Evolutionary conservation across 2,329 filamentous ascomycete species (phyloP), one percentile per base, ranked within the genome.

Genomic region (Cryphonectria radicalis): DNA sequence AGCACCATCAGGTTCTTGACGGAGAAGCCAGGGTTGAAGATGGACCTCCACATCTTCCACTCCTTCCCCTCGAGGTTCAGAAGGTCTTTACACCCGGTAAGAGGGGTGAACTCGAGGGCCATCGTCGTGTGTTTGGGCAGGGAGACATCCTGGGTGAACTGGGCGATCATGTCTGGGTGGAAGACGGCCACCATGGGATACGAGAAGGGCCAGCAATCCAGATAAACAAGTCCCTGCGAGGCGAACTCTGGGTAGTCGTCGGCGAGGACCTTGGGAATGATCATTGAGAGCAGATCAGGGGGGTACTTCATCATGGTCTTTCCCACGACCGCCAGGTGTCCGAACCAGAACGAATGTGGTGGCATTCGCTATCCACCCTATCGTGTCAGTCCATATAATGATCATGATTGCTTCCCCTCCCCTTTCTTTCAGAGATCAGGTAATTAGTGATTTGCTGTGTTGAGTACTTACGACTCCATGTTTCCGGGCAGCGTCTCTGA

Each of bases 1-100:
- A 82, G 72, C 0, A 77, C 77, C 64, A 80, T 75, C 42, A 83
- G 70, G 70, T 83, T 82, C 69, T 76, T 78, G 14, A 76, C 75
- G 0, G 79, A 78, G 73, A 83, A 83, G 7, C 81, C 81, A 4
- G 79, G 79, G 72, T 82, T 82, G 76, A 83, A 82, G 46, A 80
- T 73, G 53, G 73, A 74, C 66, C 81, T 75, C 74, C 77, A 77
- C 57, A 67, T 73, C 73, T 81, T 82, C 82, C 82, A 84, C 66
- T 80, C 77, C 19, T 76, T 74, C 3, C 83, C 82, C 28, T 83
- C 80, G 17, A 79, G 72, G 35, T 77, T 77, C 37, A 83, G 76
- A 2, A 83, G 73, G 63, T 82, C 79, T 14, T 77, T 72, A 32
- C 78, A 77, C 11, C 76, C 76, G 1, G 79, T 76, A 50, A 80